Evolutionary conservation across 306 rosid species (phyloP), one percentile per base, ranked within the genome.

Genomic region (Amphicarpaea edgeworthii): DNA sequence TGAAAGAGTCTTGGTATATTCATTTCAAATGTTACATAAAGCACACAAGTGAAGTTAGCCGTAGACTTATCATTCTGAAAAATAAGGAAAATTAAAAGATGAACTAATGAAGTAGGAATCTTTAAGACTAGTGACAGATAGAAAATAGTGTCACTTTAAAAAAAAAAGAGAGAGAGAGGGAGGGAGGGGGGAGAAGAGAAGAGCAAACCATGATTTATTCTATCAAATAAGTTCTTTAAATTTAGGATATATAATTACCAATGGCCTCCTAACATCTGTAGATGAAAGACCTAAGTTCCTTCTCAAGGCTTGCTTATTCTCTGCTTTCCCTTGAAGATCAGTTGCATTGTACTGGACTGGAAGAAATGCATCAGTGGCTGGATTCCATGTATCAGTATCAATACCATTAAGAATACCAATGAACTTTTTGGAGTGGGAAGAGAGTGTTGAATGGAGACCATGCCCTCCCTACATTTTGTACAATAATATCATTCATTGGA

Each of bases 361-460:
- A 81, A 95, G 93, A 83, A 74, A 86, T 59, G 78, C 43, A 81
- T 92, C 97, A 8, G 89, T 88, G 55, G 92, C 81, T 65, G 99
- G 99, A 83, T 95, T 89, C 99, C 99, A 95, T 50, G 87, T 82
- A 81, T 92, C 99, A 47, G 90, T 82, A 81, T 95, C 99, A 69
- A 95, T 92, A 68, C 99, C 99, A 85, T 95, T 95, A 38, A 95
- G 86, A 88, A 95, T 75, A 63, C 99, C 99, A 55, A 87, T 26
- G 73, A 95, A 95, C 88, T 95, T 95, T 83, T 84, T 95, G 49
- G 96, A 79, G 85, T 95, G 96, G 61, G 85, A 40, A 55, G 90
- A 77, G 45, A 95, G 93, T 38, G 97, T 92, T 57, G 96, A 86
- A 86, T 95, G 92, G 55, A 95, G 97, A 73, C 99, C 97, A 5